These are phyloP conservation scores for Coemansia sp. DNA, from an alignment of 192 early-diverging fungal species.

Conservation along the genomic window DNA sequence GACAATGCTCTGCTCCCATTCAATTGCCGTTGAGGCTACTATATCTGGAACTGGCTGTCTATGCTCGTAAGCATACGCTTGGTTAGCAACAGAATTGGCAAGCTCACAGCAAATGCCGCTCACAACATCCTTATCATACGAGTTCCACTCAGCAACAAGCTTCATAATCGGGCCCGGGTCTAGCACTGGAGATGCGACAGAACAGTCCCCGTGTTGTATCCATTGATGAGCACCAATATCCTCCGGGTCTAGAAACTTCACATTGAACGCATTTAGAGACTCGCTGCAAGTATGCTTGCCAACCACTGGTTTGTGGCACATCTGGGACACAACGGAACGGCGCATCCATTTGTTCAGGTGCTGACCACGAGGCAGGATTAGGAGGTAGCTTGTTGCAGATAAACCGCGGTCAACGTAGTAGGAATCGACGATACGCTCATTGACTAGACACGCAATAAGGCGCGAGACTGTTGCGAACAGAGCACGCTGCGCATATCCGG, in stretches of 20 bases:
- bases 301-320: constrained; percentile 26
- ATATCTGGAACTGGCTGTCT: constrained; percentile 29
- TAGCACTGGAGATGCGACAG: constrained; percentile 12
- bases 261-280: not conserved
- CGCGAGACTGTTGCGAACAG: constrained; percentile 59
- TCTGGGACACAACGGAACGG: constrained; percentile 26
- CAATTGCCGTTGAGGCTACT: constrained; percentile 48
- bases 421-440: constrained; percentile 56
- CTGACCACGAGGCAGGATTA: constrained; percentile 25
- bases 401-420: constrained; percentile 40
- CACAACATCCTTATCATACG: constrained; percentile 31
- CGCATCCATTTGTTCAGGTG: constrained; percentile 15
- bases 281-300: not conserved
- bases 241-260: constrained; percentile 49
- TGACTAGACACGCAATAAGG: constrained; percentile 59
- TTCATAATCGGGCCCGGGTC: constrained; percentile 49
- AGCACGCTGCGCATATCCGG: constrained; percentile 34
- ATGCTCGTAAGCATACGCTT: constrained; percentile 43
- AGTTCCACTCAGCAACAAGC: constrained; percentile 47
- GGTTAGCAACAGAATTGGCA: constrained; percentile 57
- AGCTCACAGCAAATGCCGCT: constrained; percentile 54
- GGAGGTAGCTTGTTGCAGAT: constrained; percentile 16
- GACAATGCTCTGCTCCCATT: constrained; percentile 66
- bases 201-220: constrained; percentile 4
- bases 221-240: constrained; percentile 41